Conservation (phyloP, 2,329 filamentous ascomycete species). For the Annulohypoxylon truncatum region DNA sequence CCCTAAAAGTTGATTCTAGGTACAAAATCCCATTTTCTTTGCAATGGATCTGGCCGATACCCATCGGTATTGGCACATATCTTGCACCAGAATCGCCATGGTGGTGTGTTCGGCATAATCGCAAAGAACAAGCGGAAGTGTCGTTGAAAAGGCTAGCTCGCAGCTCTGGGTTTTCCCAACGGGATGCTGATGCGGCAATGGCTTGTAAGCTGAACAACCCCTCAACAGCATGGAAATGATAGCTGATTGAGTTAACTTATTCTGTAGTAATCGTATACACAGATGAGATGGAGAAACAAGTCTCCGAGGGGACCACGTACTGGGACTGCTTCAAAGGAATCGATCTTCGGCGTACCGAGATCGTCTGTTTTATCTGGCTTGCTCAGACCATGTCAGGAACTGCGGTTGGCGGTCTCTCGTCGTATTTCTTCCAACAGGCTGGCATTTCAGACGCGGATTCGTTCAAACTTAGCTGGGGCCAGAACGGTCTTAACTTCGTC, state of each 20-base stretch:
- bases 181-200: conserved; percentile 47
- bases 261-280: conserved; percentile 57
- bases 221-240: neutral
- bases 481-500: conserved; percentile 54
- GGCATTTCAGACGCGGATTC: conserved; percentile 50
- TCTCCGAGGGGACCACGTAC: conserved; percentile 52
- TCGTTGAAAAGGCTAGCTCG: conserved; percentile 47
- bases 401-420: conserved; percentile 50
- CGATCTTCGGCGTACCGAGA: conserved; percentile 54
- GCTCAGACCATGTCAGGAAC: conserved; percentile 50
- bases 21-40: conserved; percentile 49
- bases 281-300: conserved; percentile 54
- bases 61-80: conserved; percentile 46
- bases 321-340: conserved; percentile 56
- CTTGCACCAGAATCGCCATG: conserved; percentile 48
- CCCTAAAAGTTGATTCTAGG: conserved; percentile 28
- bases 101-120: conserved; percentile 46
- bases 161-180: conserved; percentile 47
- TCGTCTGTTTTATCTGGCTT: conserved; percentile 51
- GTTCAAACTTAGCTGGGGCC: conserved; percentile 52
- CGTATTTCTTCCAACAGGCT: conserved; percentile 54
- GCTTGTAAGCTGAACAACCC: conserved; percentile 39
- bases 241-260: neutral
- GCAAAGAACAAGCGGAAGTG: conserved; percentile 40
- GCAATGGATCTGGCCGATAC: conserved; percentile 49